Evolutionary conservation across 2,329 filamentous ascomycete species (phyloP).

Genomic region (Botrytis aclada): DNA sequence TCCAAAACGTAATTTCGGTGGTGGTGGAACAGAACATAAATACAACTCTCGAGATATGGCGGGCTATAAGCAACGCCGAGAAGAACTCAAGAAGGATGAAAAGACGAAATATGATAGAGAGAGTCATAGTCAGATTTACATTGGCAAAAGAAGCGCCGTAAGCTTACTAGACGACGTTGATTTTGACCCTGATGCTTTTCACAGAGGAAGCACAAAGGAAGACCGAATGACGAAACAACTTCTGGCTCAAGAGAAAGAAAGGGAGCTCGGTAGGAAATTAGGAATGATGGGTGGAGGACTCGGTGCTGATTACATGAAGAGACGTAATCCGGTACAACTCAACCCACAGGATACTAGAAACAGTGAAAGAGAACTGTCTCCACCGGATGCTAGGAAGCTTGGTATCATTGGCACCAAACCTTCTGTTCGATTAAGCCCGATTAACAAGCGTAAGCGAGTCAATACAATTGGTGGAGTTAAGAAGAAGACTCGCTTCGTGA

Average conservation of each 20-base stretch:
- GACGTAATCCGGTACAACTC: constrained; percentile 22
- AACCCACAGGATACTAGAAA: constrained; percentile 17
- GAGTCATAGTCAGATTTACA: constrained; percentile 56
- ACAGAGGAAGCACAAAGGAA: constrained; percentile 55
- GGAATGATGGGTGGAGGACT: constrained; percentile 61
- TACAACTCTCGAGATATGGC: constrained; percentile 29
- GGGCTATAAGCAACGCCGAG: constrained; percentile 29
- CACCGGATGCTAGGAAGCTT: constrained; percentile 46
- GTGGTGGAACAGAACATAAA: constrained; percentile 37
- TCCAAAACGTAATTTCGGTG: constrained; percentile 29
- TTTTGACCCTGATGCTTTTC: constrained; percentile 50
- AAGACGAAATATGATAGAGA: constrained; percentile 53
- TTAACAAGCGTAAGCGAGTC: constrained; percentile 56
- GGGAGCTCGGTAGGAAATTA: constrained; percentile 67
- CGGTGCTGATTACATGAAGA: constrained; percentile 67
- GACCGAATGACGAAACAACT: constrained; percentile 65
- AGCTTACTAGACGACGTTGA: constrained; percentile 65
- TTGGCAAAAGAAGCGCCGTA: constrained; percentile 52
- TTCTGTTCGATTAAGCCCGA: constrained; percentile 54
- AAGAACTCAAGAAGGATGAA: constrained; percentile 34
- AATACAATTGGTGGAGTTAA: constrained; percentile 42
- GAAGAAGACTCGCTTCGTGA: constrained; percentile 78
- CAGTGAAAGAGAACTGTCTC: constrained; percentile 28
- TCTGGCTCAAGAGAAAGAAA: constrained; percentile 66
- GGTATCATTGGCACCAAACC: constrained; percentile 44